Base-by-base conservation (phyloP, 257 asterid species). In the Phtheirospermum japonicum region DNA sequence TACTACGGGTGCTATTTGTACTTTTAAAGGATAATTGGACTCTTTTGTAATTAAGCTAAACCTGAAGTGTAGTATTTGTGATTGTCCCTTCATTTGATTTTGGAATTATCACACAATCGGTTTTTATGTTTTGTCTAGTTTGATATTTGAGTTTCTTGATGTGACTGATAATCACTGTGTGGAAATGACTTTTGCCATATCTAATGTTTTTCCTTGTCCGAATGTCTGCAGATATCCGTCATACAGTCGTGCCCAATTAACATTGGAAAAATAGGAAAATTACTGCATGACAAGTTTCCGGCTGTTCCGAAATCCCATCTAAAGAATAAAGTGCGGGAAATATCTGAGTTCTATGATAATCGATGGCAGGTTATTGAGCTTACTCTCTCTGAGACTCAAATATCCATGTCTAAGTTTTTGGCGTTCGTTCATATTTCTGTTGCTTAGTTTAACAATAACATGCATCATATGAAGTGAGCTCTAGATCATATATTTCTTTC, bases 301-400 rank as follows among this genome's bases (percentile, higher is more conserved):
- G 65, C 76, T 52, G 52, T 79, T 17, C 60, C 86, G 13, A 89
- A 83, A 77, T 63, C 91, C 65, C 92, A 82, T 57, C 58, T 93
- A 56, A 77, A 85, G 71, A 85, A 70, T 43, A 87, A 89, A 82
- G 96, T 93, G 79, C 88, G 87, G 39, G 96, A 87, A 77, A 75
- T 89, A 60, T 73, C 97, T 3, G 88, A 83, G 26, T 89, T 82
- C 72, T 65, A 74, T 40, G 85, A 87, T 20, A 85, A 88, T 59
- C 82, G 85, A 16, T 89, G 97, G 96, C 94, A 89, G 97, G 99
- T 92, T 45, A 78, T 57, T 75, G 31, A 48, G 3, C 32, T 51
- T 64, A 37, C 9, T 43, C 30, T 67, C 31, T 6, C 52, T 37
- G n/a, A 58, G 56, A 51, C 58, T 45, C 49, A 59, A 26, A 9